Evolutionary conservation across 768 basidiomycete genomes (phyloP), one percentile per base, ranked within the genome.

Genomic region (Lactifluus echinatus): DNA sequence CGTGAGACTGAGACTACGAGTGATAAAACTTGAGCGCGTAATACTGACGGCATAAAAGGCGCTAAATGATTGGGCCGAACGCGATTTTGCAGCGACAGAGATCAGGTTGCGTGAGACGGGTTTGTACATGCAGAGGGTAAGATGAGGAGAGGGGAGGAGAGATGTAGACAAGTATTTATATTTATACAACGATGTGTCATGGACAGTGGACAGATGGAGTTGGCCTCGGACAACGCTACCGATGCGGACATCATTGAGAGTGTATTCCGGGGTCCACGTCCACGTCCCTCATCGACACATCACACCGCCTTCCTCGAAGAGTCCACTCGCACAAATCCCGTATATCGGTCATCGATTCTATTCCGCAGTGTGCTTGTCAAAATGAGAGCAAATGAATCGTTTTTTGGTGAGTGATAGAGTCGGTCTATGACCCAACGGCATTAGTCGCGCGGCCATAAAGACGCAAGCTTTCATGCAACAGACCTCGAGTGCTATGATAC

Each of bases 41-140:
- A 37, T 23, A 74, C 79, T 34, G 56, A 85, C 83, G 12, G 83
- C 79, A 64, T 81, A 82, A 59, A 75, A 79, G 3, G 82, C 80
- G 48, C 70, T 78, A 66, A 73, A 75, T 1, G 76, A 73, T 67
- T 59, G 71, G 56, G 56, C 72, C 55, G 65, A 63, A 31, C 56
- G 53, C 10, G 63, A 39, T 28, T 54, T 58, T 1, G 61, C 28
- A 39, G 29, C 37, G 14, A 46, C 24, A 21, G 59, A 47, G 36
- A 71, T 63, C n/a, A 74, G 54, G 8, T 64, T 64, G 46, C 71
- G 65, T 42, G 75, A 67, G 29, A 65, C 45, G 57, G 70, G 50
- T 63, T 64, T 65, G 57, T 76, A 52, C 59, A 61, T 63, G 51
- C n/a, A n/a, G 19, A 46, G 53, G 46, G 47, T 15, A n/a, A 21